These are phyloP conservation scores for Polygonum maritimum DNA, from an alignment of 148 eudicot species.

Conservation along the genomic window DNA sequence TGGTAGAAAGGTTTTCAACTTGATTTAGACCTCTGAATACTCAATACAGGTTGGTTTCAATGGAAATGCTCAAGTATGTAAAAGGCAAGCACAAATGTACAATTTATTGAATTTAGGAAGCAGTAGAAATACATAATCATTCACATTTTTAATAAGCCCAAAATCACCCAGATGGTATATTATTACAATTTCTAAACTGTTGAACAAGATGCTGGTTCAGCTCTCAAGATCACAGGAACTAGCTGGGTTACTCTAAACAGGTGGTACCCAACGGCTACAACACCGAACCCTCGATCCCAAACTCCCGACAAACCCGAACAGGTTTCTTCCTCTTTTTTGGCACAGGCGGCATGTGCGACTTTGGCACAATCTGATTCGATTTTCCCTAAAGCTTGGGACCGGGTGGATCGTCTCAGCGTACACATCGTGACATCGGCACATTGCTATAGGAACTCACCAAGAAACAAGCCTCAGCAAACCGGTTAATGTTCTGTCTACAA, in stretches of 20 bases:
- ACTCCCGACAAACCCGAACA: conserved; percentile 16
- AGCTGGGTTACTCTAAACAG: conserved; percentile 26
- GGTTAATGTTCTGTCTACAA: conserved; percentile 63
- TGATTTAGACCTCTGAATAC: too few species aligned
- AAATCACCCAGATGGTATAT: neutral
- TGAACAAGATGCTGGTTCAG: neutral
- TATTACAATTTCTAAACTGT: neutral
- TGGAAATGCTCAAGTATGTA: too few species aligned
- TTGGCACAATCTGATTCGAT: conserved; percentile 30
- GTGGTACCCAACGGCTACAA: conserved; percentile 53
- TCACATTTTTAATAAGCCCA: too few species aligned
- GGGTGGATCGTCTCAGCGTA: conserved; percentile 72
- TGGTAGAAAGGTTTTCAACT: too few species aligned
- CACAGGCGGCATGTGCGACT: conserved; percentile 38
- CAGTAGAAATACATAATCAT: too few species aligned
- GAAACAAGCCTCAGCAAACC: conserved; percentile 63
- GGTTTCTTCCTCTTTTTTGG: conserved; percentile 45
- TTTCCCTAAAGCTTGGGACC: conserved; percentile 46
- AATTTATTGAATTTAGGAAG: too few species aligned
- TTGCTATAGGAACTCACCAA: conserved; percentile 55
- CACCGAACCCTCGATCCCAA: too few species aligned
- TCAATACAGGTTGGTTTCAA: too few species aligned
- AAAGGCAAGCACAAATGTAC: too few species aligned
- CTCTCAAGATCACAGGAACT: neutral
- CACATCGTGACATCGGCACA: conserved; percentile 19